These are phyloP conservation scores for Tetrapisispora fleetii DNA, from an alignment of 805 yeast species.

Conservation along the genomic window DNA sequence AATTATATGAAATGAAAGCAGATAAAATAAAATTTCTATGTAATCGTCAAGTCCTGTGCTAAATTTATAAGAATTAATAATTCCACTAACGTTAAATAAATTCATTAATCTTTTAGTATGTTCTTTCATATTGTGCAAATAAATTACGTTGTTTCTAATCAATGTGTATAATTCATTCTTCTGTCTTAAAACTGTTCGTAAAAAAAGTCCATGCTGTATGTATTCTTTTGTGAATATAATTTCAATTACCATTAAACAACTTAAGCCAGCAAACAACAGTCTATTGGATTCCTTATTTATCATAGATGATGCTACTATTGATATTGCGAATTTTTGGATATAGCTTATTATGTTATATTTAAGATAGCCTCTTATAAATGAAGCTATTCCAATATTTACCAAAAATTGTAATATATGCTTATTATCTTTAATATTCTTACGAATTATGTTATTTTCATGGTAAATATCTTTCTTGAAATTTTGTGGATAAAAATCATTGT, in stretches of 20 bases:
- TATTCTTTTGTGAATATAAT: slow-evolving; percentile 8
- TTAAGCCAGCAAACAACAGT: slow-evolving; percentile 22
- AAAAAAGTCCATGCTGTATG: not conserved
- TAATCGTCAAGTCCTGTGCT: not conserved
- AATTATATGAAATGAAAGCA: slow-evolving; percentile 25
- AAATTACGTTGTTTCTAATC: not conserved
- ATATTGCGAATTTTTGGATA: slow-evolving; percentile 20
- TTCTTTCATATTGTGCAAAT: not conserved
- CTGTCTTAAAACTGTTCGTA: not conserved
- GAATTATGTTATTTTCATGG: not conserved
- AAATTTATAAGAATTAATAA: too few species aligned
- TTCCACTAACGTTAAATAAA: not conserved
- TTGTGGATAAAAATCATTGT: not conserved
- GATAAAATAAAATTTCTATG: slow-evolving; percentile 5
- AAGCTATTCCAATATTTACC: slow-evolving; percentile 14
- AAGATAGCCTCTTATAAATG: slow-evolving; percentile 14
- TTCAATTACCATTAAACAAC: slow-evolving; percentile 21
- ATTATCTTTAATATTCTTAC: not conserved
- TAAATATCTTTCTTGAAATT: not conserved
- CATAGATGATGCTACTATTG: slow-evolving; percentile 27
- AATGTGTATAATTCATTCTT: not conserved
- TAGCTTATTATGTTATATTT: slow-evolving; percentile 16
- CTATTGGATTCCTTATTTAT: slow-evolving; percentile 25
- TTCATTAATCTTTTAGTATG: not conserved
- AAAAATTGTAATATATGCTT: slow-evolving; percentile 2